Base-by-base conservation (phyloP, 768 basidiomycete genomes). In the Termitomyces sp. region DNA sequence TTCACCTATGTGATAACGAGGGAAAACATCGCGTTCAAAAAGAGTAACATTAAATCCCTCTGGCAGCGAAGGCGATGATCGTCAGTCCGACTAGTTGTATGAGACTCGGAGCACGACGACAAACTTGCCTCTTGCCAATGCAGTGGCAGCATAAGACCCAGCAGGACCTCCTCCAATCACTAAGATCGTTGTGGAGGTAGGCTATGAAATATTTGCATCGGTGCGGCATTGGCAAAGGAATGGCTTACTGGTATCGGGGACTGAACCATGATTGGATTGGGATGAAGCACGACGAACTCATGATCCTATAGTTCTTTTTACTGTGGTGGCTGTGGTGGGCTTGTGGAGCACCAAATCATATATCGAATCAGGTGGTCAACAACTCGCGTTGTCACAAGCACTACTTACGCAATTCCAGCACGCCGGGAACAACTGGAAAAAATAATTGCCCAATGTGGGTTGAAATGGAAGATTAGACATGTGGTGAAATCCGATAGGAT, bases 1-100 rank as follows among this genome's bases (percentile, higher is more conserved):
- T 66, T 78, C 75, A 8, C 77, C 77, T 11, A 78, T 68, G 59
- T 78, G 76, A 58, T 78, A 87, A 18, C 77, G 71, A 53, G 81
- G 82, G 63, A 82, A 81, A 63, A 78, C 74, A n/a, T 68, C 73
- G 4, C 74, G 72, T 60, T 83, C 82, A 6, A 82, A 63, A n/a
- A 82, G 67, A 39, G 82, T 79, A 22, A 88, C 87, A 51, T 84
- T 77, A 49, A 84, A 65, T 4, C 85, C 63, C 55, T 60, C 63
- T 63, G 18, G 18, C 11, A 22, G 15, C 28, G 38, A 70, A 73
- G 18, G 78, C 74, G 13, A 22, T 55, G 28, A 28, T 28, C 28
- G 28, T 28, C 13, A 38, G 36, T 16, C 15, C 5, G 40, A 32
- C 48, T 49, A 16, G 1, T 32, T 3, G 6, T 50, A 40, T 16